Conservation (phyloP, 1,284 basidiomycete species). For the Chalciporus sp. region DNA sequence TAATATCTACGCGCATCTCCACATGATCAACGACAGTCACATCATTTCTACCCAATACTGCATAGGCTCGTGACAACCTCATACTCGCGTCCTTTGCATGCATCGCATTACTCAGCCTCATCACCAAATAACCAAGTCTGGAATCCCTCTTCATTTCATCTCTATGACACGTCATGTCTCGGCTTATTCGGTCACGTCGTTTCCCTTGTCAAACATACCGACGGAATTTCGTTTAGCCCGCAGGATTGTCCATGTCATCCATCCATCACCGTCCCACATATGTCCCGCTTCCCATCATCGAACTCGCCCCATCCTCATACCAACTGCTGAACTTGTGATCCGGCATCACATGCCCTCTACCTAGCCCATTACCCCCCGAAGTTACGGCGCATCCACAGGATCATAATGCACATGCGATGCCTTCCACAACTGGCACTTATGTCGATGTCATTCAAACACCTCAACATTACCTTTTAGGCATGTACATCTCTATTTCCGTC, state of each 20-base stretch:
- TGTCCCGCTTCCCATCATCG: not conserved
- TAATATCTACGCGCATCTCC: not conserved
- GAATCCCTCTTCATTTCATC: not conserved
- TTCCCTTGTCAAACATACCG: not conserved
- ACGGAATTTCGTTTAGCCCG: not conserved
- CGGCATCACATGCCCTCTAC: not conserved
- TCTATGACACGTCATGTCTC: not conserved
- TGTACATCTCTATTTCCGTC: not conserved
- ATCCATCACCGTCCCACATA: not conserved
- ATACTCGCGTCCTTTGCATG: no score
- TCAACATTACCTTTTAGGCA: not conserved
- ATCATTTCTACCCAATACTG: no score
- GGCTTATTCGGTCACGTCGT: not conserved
- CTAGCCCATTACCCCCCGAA: not conserved
- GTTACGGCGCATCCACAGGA: conserved; percentile 5
- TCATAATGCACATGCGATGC: not conserved
- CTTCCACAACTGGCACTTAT: not conserved
- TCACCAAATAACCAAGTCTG: not conserved
- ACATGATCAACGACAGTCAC: not conserved
- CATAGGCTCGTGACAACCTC: no score
- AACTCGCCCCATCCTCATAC: not conserved
- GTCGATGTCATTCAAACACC: not conserved
- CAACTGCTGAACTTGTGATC: not conserved
- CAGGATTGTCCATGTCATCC: not conserved
- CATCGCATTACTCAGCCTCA: not conserved